These are phyloP conservation scores for Pholiota conissans DNA, from an alignment of 768 basidiomycete species.

Conservation along the genomic window DNA sequence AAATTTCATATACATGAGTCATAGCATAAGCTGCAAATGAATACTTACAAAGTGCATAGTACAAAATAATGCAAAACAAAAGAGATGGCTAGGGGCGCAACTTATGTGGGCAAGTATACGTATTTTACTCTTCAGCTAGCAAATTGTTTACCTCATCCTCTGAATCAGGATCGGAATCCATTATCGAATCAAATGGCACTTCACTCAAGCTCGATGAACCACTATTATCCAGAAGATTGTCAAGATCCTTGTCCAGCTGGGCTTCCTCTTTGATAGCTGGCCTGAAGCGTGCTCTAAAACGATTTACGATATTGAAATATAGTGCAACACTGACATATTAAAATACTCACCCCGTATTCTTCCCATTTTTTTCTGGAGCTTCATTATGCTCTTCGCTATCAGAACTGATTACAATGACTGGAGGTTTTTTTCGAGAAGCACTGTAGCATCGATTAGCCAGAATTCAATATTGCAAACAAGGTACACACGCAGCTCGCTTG, in stretches of 20 bases:
- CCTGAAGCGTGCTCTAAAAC: conserved; percentile 8
- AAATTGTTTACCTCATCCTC: conserved; percentile 56
- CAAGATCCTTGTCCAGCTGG: conserved; percentile 38
- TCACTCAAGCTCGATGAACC: conserved; percentile 19
- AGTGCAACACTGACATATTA: background rate
- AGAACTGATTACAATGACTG: conserved; percentile 37
- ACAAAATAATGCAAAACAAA: background rate
- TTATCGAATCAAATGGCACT: conserved; percentile 46
- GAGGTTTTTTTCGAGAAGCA: conserved; percentile 35
- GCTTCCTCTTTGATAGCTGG: conserved; percentile 35
- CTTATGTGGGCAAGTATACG: background rate
- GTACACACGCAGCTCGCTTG: conserved; percentile 57
- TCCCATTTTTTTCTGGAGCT: conserved; percentile 12
- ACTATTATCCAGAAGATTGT: conserved; percentile 36
- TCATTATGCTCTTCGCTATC: conserved; percentile 35
- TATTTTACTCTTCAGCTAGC: conserved; percentile 31
- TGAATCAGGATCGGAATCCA: conserved; percentile 36
- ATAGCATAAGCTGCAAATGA: too few species aligned
- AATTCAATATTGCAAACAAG: background rate
- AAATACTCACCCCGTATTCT: conserved; percentile 18
- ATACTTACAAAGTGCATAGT: too few species aligned
- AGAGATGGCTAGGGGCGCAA: background rate
- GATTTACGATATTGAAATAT: too few species aligned
- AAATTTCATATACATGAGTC: background rate
- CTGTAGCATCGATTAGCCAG: background rate